phyloP scores from a whole-genome alignment of 2,329 filamentous ascomycete species.

The Fusarium illudens region DNA sequence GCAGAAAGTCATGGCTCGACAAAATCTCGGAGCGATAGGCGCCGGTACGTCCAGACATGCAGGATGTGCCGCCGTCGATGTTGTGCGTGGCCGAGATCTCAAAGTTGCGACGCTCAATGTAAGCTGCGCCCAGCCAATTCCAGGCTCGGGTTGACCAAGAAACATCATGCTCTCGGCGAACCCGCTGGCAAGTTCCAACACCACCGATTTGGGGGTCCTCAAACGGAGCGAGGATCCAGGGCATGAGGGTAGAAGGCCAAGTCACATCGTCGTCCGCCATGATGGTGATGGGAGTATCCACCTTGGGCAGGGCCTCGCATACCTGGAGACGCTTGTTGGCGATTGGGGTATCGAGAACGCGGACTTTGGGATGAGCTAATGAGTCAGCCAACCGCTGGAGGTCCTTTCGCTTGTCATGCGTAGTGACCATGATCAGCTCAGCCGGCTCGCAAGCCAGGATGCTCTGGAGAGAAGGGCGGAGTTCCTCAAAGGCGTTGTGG shows the following conservation, averaged over 20 bases:
- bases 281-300: slow-evolving; percentile 84
- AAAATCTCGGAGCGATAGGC: slow-evolving; percentile 91
- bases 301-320: slow-evolving; percentile 86
- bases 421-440: slow-evolving; percentile 86
- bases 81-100: slow-evolving; percentile 96
- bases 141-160: slow-evolving; percentile 72
- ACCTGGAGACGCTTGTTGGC: slow-evolving; percentile 97
- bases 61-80: slow-evolving; percentile 94
- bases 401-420: slow-evolving; percentile 77
- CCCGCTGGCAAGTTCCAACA: slow-evolving; percentile 89
- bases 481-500: slow-evolving; percentile 83
- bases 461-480: slow-evolving; percentile 81
- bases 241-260: slow-evolving; percentile 85
- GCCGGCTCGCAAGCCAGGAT: slow-evolving; percentile 75
- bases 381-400: slow-evolving; percentile 73
- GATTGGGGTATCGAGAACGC: slow-evolving; percentile 79
- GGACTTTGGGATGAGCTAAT: slow-evolving; percentile 68
- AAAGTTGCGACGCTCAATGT: slow-evolving; percentile 94
- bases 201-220: slow-evolving; percentile 85
- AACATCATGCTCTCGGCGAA: slow-evolving; percentile 72
- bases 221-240: slow-evolving; percentile 93
- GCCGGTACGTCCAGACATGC: slow-evolving; percentile 92
- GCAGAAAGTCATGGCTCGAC: slow-evolving; percentile 83
- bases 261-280: slow-evolving; percentile 97
- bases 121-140: slow-evolving; percentile 91